Conservation (phyloP, 2,329 filamentous ascomycete genomes). For the Diaporthe aspalathi region DNA sequence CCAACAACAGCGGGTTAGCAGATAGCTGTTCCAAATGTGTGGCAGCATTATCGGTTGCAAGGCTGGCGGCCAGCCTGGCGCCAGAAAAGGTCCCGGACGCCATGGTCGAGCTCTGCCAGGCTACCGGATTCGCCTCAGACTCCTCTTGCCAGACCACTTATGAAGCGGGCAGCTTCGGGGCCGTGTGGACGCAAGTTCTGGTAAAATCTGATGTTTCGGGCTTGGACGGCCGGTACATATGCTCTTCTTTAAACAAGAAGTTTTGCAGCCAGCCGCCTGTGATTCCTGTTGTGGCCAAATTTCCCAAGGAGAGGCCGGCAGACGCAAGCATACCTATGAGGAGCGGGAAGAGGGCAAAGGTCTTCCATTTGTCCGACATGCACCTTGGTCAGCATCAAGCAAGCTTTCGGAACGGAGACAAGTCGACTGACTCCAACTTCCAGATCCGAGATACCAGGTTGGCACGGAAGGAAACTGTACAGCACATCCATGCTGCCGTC, state of each 20-base stretch:
- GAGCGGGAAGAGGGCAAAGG: conserved; percentile 65
- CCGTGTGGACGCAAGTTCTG: conserved; percentile 68
- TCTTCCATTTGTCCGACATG: conserved; percentile 67
- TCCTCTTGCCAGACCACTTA: conserved; percentile 60
- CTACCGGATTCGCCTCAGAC: conserved; percentile 58
- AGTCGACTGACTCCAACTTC: background rate
- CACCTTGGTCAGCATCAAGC: conserved; percentile 52
- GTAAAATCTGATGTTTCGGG: conserved; percentile 63
- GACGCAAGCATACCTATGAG: conserved; percentile 56
- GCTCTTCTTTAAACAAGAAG: conserved; percentile 58
- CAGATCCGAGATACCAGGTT: conserved; percentile 63
- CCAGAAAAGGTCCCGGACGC: conserved; percentile 61
- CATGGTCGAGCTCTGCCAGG: conserved; percentile 62
- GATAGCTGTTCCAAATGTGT: conserved; percentile 65
- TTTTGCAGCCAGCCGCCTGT: conserved; percentile 62
- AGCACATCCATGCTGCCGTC: conserved; percentile 62
- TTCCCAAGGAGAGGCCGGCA: conserved; percentile 65
- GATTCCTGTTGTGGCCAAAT: conserved; percentile 58
- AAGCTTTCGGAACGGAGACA: background rate
- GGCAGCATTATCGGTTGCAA: conserved; percentile 60
- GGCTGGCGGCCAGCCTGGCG: conserved; percentile 61
- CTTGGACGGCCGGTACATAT: conserved; percentile 68
- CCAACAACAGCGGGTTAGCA: conserved; percentile 48
- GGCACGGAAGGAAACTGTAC: conserved; percentile 66
- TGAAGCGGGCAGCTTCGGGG: conserved; percentile 59